Evolutionary conservation across 2,329 filamentous ascomycete species (phyloP).

Genomic region (Phoma sp.): DNA sequence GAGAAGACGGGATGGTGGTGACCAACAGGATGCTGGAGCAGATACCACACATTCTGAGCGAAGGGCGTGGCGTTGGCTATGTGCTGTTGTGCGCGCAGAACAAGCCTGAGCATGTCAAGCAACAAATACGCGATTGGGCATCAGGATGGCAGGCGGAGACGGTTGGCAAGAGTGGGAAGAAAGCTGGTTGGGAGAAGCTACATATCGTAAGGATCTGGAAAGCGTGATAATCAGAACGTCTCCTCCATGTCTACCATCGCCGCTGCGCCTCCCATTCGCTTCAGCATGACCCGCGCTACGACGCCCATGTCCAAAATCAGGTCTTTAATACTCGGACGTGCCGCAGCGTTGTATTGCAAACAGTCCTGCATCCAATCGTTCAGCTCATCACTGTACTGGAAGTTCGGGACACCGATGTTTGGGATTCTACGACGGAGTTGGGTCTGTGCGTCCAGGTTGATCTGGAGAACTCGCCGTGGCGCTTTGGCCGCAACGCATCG

Average conservation of each 20-base stretch:
- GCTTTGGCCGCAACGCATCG: slow-evolving; percentile 25
- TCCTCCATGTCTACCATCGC: slow-evolving; percentile 30
- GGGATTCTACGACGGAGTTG: slow-evolving; percentile 15
- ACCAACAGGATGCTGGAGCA: slow-evolving; percentile 78
- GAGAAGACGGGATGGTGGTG: slow-evolving; percentile 89
- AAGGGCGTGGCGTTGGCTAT: slow-evolving; percentile 78
- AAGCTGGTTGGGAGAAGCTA: slow-evolving; percentile 93
- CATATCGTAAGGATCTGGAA: slow-evolving; percentile 88
- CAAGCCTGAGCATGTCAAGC: slow-evolving; percentile 75
- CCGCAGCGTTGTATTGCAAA: slow-evolving; percentile 11
- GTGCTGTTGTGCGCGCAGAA: slow-evolving; percentile 91
- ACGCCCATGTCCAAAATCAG: slow-evolving; percentile 23
- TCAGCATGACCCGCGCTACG: slow-evolving; percentile 21
- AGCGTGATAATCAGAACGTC: slow-evolving; percentile 14
- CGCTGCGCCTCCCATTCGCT: slow-evolving; percentile 21
- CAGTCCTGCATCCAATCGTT: slow-evolving; percentile 34
- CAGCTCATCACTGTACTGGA: slow-evolving; percentile 34
- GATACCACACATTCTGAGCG: slow-evolving; percentile 68
- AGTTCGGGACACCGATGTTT: slow-evolving; percentile 1
- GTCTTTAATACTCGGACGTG: slow-evolving; percentile 15
- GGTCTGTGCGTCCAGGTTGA: slow-evolving; percentile 28
- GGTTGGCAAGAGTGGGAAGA: slow-evolving; percentile 81
- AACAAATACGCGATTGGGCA: slow-evolving; percentile 64
- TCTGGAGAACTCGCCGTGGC: slow-evolving; percentile 26
- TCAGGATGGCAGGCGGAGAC: slow-evolving; percentile 74